These are phyloP conservation scores for Apiospora marii DNA, from an alignment of 2,329 filamentous ascomycete genomes.

Conservation along the genomic window DNA sequence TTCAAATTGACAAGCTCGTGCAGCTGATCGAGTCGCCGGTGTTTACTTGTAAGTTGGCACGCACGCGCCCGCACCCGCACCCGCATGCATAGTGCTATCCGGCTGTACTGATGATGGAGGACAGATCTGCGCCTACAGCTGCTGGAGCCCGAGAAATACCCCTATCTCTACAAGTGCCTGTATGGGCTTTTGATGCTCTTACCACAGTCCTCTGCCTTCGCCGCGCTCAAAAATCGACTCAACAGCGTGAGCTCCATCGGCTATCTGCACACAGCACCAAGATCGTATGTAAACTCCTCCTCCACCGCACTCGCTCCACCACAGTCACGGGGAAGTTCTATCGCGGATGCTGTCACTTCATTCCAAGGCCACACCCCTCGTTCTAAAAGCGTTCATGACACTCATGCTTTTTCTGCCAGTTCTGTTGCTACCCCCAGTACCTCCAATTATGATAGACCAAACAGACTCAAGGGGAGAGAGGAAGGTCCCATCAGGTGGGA, in stretches of 20 bases:
- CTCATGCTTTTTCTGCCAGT: conserved; percentile 40
- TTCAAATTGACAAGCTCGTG: conserved; percentile 98
- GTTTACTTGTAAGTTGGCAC: conserved; percentile 83
- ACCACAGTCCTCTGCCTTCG: conserved; percentile 97
- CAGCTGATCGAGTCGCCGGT: conserved; percentile 96
- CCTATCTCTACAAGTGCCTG: conserved; percentile 95
- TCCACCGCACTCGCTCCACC: conserved; percentile 38
- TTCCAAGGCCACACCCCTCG: conserved; percentile 37
- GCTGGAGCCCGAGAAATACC: conserved; percentile 92
- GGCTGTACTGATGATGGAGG: conserved; percentile 13
- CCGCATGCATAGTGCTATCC: background rate
- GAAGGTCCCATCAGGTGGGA: conserved; percentile 89
- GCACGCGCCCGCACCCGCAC: conserved; percentile 27
- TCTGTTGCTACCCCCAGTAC: conserved; percentile 44
- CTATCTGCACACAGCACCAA: conserved; percentile 82
- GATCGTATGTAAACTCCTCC: conserved; percentile 69
- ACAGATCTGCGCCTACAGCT: conserved; percentile 91
- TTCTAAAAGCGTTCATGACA: conserved; percentile 44
- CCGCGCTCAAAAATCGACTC: conserved; percentile 92
- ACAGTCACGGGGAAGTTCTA: conserved; percentile 43
- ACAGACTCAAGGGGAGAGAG: conserved; percentile 80
- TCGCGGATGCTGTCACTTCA: conserved; percentile 42
- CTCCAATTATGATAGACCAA: conserved; percentile 74
- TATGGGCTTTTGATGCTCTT: conserved; percentile 97
- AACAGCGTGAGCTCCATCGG: conserved; percentile 98